Conservation (phyloP, 2,329 filamentous ascomycete genomes). For the Mycosphaerella sp. region DNA sequence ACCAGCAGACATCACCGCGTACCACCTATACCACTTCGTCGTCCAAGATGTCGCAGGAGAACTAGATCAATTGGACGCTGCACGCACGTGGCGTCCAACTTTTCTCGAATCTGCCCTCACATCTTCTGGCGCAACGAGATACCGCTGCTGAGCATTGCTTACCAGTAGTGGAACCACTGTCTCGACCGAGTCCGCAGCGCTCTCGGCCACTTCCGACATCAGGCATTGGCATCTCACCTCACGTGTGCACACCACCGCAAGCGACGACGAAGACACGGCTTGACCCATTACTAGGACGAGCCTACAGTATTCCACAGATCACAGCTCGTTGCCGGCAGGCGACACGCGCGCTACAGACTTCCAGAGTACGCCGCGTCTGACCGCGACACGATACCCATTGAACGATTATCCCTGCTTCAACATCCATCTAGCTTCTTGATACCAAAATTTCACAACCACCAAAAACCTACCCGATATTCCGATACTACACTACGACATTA, state of each 20-base stretch:
- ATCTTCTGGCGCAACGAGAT: conserved; percentile 18
- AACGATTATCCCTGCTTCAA: not conserved
- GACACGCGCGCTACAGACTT: conserved; percentile 20
- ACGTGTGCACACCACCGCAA: conserved; percentile 15
- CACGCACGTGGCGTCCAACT: conserved; percentile 26
- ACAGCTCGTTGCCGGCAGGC: conserved; percentile 27
- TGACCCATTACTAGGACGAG: conserved; percentile 16
- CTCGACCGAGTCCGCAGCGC: conserved; percentile 6
- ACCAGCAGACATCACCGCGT: conserved; percentile 10
- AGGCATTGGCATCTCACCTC: conserved; percentile 14
- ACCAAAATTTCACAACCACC: not conserved
- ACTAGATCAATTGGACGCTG: conserved; percentile 33
- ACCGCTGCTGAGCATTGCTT: conserved; percentile 22
- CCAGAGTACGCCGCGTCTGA: not conserved
- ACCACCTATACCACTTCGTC: conserved; percentile 28
- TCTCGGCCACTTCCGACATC: conserved; percentile 2
- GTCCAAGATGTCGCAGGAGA: conserved; percentile 33
- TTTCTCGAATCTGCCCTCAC: conserved; percentile 24
- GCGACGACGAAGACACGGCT: conserved; percentile 26
- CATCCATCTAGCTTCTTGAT: not conserved
- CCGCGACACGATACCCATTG: not conserved
- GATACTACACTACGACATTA: not conserved
- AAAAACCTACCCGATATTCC: not conserved
- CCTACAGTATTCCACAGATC: conserved; percentile 17
- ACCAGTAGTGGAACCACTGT: conserved; percentile 14